A percentile compares a stretch with the other conserved stretches of the same genome.
Evolutionary conservation across 352 stramenopile species (phyloP).

Genomic region (Plasmopara muralis): DNA sequence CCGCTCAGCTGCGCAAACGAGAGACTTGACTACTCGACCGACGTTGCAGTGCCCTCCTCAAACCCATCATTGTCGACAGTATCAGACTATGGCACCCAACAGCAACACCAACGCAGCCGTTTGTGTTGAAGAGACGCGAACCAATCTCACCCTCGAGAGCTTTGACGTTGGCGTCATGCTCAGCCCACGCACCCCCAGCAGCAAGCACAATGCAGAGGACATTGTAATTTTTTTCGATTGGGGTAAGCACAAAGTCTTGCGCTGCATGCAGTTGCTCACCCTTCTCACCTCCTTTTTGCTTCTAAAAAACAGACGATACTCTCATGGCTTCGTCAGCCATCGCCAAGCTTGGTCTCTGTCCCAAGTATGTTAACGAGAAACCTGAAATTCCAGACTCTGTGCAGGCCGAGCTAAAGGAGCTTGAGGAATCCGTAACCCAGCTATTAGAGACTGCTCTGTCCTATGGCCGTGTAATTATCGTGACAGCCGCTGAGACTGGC

Average conservation of each 20-base stretch:
- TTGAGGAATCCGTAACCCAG: constrained; percentile 70
- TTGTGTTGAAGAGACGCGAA: constrained; percentile 54
- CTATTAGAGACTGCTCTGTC: constrained; percentile 65
- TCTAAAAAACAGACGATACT: constrained; percentile 53
- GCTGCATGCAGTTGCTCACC: background rate
- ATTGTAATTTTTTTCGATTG: constrained; percentile 84
- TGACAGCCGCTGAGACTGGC: constrained; percentile 85
- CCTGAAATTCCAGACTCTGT: constrained; percentile 65
- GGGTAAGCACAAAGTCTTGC: constrained; percentile 35
- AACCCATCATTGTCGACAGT: background rate
- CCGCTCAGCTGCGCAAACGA: constrained; percentile 15
- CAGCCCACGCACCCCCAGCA: constrained; percentile 18
- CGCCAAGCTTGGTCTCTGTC: constrained; percentile 68
- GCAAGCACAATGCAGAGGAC: constrained; percentile 43
- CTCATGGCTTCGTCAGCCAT: constrained; percentile 77
- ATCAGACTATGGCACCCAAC: constrained; percentile 49
- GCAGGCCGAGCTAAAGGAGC: constrained; percentile 58
- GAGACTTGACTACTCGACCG: constrained; percentile 6
- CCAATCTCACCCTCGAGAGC: constrained; percentile 43
- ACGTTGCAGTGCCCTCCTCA: constrained; percentile 10
- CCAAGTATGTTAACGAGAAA: constrained; percentile 85
- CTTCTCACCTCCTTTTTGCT: constrained; percentile 10
- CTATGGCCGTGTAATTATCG: constrained; percentile 79
- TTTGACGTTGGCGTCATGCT: constrained; percentile 41
- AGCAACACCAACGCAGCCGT: constrained; percentile 45